These are phyloP conservation scores for Malassezia globosa DNA, from an alignment of 1,284 basidiomycete species.

Conservation along the genomic window DNA sequence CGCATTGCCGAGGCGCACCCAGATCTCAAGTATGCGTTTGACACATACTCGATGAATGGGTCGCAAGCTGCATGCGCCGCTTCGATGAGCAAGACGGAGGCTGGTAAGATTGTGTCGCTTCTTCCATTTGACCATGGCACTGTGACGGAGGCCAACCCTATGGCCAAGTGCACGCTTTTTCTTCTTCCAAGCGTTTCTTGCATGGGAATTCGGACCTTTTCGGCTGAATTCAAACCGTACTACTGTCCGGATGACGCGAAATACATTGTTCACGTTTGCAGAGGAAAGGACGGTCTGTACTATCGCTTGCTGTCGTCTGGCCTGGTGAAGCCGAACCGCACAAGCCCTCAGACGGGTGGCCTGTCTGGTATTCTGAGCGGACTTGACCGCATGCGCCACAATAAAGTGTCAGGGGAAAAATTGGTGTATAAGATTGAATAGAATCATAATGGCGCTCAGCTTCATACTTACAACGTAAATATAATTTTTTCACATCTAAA, in stretches of 20 bases:
- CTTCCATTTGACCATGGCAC: conserved; percentile 29
- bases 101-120: conserved; percentile 29
- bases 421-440: conserved; percentile 19
- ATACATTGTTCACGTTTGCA: conserved; percentile 13
- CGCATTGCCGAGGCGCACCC: conserved; percentile 36
- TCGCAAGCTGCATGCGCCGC: conserved; percentile 29
- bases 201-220: conserved; percentile 19
- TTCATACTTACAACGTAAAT: no score
- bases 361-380: conserved; percentile 25
- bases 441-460: no score
- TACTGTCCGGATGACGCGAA: conserved; percentile 15
- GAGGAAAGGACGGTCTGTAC: conserved; percentile 26
- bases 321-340: conserved; percentile 29
- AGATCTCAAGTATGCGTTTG: conserved; percentile 31
- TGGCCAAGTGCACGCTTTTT: conserved; percentile 32
- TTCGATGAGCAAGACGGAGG: conserved; percentile 22
- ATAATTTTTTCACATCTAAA: no score
- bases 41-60: conserved; percentile 39
- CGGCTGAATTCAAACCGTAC: conserved; percentile 19
- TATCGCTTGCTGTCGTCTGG: conserved; percentile 24
- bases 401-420: conserved; percentile 37
- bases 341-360: conserved; percentile 29
- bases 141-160: conserved; percentile 25
- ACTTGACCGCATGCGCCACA: conserved; percentile 29
- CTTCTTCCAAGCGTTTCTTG: conserved; percentile 32